Evolutionary conservation across 176 grass and related monocot genomes (phyloP).

Genomic region (Oryza longistaminata): DNA sequence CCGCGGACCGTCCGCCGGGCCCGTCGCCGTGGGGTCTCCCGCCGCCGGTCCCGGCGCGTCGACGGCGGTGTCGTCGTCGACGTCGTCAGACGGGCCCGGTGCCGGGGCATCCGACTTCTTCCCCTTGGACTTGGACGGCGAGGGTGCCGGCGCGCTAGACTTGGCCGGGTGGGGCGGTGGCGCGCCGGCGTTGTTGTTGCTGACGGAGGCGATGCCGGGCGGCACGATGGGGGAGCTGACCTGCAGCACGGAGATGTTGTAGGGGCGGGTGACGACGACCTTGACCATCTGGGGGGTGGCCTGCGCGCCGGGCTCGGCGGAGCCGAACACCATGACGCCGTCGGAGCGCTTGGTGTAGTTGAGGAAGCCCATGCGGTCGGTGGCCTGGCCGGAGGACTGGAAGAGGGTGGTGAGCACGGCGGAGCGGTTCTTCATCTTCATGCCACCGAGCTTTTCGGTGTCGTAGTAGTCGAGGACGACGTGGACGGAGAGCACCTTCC

Average conservation of each 20-base stretch:
- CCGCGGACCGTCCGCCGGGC: neutral
- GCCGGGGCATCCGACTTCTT: neutral
- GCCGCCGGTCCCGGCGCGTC: conserved; percentile 8
- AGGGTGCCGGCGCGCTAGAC: neutral
- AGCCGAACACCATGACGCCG: conserved; percentile 60
- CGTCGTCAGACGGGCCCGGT: neutral
- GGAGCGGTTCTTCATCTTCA: conserved; percentile 58
- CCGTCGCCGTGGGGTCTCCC: neutral
- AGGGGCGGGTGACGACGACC: conserved; percentile 51
- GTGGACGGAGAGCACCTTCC: conserved; percentile 60
- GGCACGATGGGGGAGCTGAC: conserved; percentile 65
- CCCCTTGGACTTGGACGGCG: neutral
- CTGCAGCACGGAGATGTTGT: conserved; percentile 72
- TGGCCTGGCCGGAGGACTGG: conserved; percentile 47
- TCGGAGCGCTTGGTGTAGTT: conserved; percentile 60
- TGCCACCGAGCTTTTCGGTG: conserved; percentile 45
- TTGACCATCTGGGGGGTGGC: conserved; percentile 49
- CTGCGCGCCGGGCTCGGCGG: conserved; percentile 51
- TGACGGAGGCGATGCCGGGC: conserved; percentile 36
- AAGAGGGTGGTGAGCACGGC: conserved; percentile 59
- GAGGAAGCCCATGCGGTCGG: conserved; percentile 62
- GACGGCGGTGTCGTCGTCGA: neutral
- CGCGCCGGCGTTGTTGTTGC: neutral
- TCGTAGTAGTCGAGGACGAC: conserved; percentile 86
- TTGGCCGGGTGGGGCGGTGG: neutral